Evolutionary conservation across 495 filamentous ascomycete genomes (phyloP), one percentile per base, ranked within the genome.

Genomic region (Jackrogersella multiformis): DNA sequence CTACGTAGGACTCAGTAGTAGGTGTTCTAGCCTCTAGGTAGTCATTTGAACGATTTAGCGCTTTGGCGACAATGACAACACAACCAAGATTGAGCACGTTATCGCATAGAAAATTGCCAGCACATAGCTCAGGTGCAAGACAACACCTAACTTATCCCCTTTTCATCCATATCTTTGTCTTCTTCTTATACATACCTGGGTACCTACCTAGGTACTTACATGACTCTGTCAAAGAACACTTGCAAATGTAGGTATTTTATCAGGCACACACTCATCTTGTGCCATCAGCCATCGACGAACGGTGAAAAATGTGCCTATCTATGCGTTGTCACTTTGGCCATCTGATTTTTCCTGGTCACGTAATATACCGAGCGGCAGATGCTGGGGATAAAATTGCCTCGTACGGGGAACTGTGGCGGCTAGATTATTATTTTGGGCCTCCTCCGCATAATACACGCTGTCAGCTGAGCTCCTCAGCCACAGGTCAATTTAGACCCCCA

Each of bases 391-490:
- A 58, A 64, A 69, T 64, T 59, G 42, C 55, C 60, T 69, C 52
- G 56, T 66, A 54, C 56, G 35, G 44, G 51, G 56, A 32, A 42
- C 66, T 70, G 61, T 70, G 67, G 67, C 67, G 67, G 67, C 38
- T 32, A 59, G 36, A 48, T 54, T 58, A 24, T 26, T n/a, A 36
- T 20, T 61, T 67, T 63, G 48, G 34, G 3, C 36, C 18, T 56
- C 28, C 61, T 70, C 56, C 57, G 67, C 67, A 70, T 66, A 64
- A 61, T 34, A 46, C n/a, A 41, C 34, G 44, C 34, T 52, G 46
- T 70, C 67, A 70, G 67, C 67, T 66, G 67, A 62, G 53, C 53
- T 26, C 34, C 57, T 70, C 56, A 70, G 67, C 67, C 67, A 70
- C 67, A 65, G 36, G 55, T 28, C 21, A 53, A 65, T 44, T 53